phyloP scores from a whole-genome alignment of 352 stramenopile species.

The Aphanomyces astaci region DNA sequence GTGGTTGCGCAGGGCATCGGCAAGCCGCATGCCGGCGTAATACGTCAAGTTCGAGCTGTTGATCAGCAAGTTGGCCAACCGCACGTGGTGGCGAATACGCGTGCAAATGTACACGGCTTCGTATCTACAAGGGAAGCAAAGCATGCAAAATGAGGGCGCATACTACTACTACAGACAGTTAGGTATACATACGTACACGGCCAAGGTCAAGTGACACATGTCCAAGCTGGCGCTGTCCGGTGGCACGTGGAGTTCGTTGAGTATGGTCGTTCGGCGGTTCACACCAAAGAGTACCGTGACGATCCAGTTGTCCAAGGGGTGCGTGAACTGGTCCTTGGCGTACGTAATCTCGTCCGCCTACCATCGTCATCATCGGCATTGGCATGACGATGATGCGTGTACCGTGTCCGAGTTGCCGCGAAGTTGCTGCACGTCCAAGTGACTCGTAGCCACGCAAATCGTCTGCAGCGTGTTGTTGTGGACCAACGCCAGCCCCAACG shows the following conservation, averaged over 20 bases:
- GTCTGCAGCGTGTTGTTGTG: conserved; percentile 52
- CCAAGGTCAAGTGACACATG: conserved; percentile 17
- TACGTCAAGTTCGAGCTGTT: conserved; percentile 54
- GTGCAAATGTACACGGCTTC: conserved; percentile 57
- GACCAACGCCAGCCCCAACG: conserved; percentile 43
- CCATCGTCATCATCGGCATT: conserved; percentile 16
- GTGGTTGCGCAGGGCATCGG: conserved; percentile 60
- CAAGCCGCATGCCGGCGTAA: conserved; percentile 42
- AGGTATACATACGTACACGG: no score
- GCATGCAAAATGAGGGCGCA: no score
- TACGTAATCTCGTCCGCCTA: neutral
- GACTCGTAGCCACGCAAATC: conserved; percentile 46
- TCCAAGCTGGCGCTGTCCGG: neutral
- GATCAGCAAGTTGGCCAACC: conserved; percentile 43
- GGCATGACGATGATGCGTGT: conserved; percentile 27
- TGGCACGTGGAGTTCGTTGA: conserved; percentile 44
- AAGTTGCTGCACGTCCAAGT: conserved; percentile 41
- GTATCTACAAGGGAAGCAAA: conserved; percentile 41
- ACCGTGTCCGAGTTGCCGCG: conserved; percentile 33
- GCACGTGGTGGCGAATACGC: conserved; percentile 66
- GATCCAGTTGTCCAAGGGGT: conserved; percentile 63
- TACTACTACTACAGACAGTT: no score
- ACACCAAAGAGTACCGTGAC: conserved; percentile 53
- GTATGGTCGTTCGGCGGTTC: conserved; percentile 49
- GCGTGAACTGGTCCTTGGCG: conserved; percentile 15